Base-by-base conservation (phyloP, 2,329 filamentous ascomycete genomes). In the Cordyceps javanica region DNA sequence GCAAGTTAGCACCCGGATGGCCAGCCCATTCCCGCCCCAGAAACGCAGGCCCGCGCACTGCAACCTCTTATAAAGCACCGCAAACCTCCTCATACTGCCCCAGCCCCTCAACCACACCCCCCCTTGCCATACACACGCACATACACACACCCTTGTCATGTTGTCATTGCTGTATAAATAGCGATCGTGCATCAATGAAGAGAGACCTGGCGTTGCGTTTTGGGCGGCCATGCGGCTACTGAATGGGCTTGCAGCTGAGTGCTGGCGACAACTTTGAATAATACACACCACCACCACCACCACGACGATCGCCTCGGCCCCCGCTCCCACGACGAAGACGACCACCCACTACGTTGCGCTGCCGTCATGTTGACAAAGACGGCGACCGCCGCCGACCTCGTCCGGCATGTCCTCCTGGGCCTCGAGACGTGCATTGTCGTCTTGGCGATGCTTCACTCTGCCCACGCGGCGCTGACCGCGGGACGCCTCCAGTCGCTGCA, bases 1-100 rank as follows among this genome's bases (percentile, higher is more conserved):
- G 68, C 68, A 70, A 68, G 68, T 70, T 70, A 68, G 32, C 48
- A 69, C 56, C 48, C 41, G 56, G 56, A 52, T 52, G 56, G 49
- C 38, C 49, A 19, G n/a, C 19, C 42, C 34, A n/a, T 46, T 16
- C 23, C 45, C 13, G 36, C 32, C 32, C n/a, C n/a, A n/a, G n/a
- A n/a, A n/a, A n/a, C n/a, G n/a, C n/a, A n/a, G n/a, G n/a, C n/a
- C n/a, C n/a, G n/a, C n/a, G n/a, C n/a, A n/a, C n/a, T n/a, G 11
- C 32, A 38, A 44, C 32, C 41, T n/a, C n/a, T 53, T 58, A 58
- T 58, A 53, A 58, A 58, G 49, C 46, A 52, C 56, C 48, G 28
- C 49, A 51, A 58, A 58, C 39, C 41, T 51, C 56, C 48, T 52
- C 49, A 45, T 16, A n/a, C n/a, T n/a, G n/a, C n/a, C n/a, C n/a